Percentiles rank a stretch among this genome's conserved stretches.
These are phyloP conservation scores for Schoenoplectus tabernaemontani DNA, from an alignment of 202 grass and related monocot genomes.

Conservation along the genomic window DNA sequence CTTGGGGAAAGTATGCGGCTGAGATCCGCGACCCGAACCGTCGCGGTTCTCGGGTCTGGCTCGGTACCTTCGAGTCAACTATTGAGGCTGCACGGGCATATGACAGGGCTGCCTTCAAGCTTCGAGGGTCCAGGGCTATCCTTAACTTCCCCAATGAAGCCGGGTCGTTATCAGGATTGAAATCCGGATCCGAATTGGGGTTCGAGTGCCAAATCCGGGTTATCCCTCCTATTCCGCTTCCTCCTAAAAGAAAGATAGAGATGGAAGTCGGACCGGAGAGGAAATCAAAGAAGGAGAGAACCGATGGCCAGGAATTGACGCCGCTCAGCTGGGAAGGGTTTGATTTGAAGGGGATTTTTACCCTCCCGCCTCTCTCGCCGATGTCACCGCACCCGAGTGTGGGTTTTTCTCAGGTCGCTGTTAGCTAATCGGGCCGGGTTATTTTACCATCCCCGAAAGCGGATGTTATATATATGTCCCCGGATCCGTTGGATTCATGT, in stretches of 20 bases:
- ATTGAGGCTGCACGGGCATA: conserved; percentile 30
- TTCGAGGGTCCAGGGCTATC: conserved; percentile 30
- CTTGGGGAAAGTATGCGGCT: too few species aligned
- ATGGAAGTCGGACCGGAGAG: neutral
- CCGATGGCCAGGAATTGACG: neutral
- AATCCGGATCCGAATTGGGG: neutral
- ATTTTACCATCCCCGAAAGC: neutral
- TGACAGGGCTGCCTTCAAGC: conserved; percentile 31
- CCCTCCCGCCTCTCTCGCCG: conserved; percentile 46
- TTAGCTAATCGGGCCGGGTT: conserved; percentile 24
- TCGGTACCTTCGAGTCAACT: conserved; percentile 30
- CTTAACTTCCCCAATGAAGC: conserved; percentile 34
- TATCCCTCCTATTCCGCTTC: conserved; percentile 4
- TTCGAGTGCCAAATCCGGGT: neutral
- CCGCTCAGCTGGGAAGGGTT: too few species aligned
- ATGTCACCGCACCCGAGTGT: conserved; percentile 30
- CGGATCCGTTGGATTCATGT: neutral
- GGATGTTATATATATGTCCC: neutral
- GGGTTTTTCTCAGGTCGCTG: conserved; percentile 38
- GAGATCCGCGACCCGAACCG: too few species aligned
- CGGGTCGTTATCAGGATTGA: neutral
- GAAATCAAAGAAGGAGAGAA: neutral
- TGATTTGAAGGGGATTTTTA: too few species aligned
- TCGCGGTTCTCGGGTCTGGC: too few species aligned
- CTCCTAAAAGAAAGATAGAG: too few species aligned